Conservation (phyloP, 1,284 basidiomycete species). For the Naganishia sp. region DNA sequence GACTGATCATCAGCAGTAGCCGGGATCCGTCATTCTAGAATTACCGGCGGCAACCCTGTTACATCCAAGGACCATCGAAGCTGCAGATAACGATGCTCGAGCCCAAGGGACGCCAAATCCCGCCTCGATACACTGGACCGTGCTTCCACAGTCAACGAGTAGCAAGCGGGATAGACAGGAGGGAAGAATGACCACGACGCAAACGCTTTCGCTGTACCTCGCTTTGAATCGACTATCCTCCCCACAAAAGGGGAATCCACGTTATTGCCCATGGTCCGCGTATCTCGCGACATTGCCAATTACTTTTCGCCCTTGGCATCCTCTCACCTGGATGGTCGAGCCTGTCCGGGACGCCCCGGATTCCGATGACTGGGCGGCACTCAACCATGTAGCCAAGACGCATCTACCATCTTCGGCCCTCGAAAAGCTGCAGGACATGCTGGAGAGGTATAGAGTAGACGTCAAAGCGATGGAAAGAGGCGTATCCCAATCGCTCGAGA, state of each 20-base stretch:
- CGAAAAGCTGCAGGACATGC: conserved; percentile 58
- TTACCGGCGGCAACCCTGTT: conserved; percentile 70
- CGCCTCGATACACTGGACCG: conserved; percentile 35
- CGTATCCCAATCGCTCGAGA: background rate
- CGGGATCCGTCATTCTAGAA: conserved; percentile 63
- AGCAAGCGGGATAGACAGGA: conserved; percentile 7
- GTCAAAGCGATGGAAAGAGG: conserved; percentile 53
- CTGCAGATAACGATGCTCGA: conserved; percentile 1
- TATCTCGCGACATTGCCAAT: conserved; percentile 73
- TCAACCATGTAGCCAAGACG: conserved; percentile 36
- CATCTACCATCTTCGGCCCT: conserved; percentile 60
- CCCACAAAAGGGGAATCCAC: background rate
- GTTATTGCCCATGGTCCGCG: conserved; percentile 61
- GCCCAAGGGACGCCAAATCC: conserved; percentile 25
- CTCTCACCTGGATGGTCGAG: conserved; percentile 68
- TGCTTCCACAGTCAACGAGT: conserved; percentile 2
- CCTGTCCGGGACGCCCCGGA: conserved; percentile 4
- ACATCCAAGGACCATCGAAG: conserved; percentile 58
- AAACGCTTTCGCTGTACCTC: conserved; percentile 65
- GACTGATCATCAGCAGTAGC: conserved; percentile 48
- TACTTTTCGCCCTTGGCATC: conserved; percentile 68
- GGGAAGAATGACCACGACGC: conserved; percentile 59
- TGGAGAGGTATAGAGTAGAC: conserved; percentile 63
- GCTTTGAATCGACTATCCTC: conserved; percentile 51
- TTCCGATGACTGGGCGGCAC: conserved; percentile 35